These are phyloP conservation scores for Didymella sp. DNA, from an alignment of 2,329 filamentous ascomycete species.

Conservation along the genomic window DNA sequence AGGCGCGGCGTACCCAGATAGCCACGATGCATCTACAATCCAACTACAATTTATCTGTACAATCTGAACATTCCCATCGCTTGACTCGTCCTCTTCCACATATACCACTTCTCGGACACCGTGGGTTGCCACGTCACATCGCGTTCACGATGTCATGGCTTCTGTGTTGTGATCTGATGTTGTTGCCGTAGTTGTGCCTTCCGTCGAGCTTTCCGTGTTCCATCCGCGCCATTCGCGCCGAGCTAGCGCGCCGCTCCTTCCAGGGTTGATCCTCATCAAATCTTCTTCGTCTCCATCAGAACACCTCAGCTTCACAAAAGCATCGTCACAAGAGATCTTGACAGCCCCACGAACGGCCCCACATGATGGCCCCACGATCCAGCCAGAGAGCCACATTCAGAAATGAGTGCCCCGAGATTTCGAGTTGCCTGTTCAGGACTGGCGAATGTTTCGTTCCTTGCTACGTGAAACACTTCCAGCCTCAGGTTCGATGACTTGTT, in stretches of 20 bases:
- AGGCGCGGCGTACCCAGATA: not conserved
- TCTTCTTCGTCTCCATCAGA: not conserved
- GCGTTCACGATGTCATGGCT: not conserved
- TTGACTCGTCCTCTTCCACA: not conserved
- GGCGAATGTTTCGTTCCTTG: slow-evolving; percentile 13
- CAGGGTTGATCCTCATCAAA: not conserved
- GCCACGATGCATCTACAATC: slow-evolving; percentile 1
- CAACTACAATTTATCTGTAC: not conserved
- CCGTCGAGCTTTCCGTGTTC: slow-evolving; percentile 2
- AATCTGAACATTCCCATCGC: not conserved
- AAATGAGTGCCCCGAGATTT: not conserved
- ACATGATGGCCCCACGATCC: not conserved
- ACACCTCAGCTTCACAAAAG: not conserved
- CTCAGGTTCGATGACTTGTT: slow-evolving; percentile 7
- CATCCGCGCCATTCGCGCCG: not conserved
- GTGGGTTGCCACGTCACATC: not conserved
- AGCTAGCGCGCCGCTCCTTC: not conserved
- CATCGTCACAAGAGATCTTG: slow-evolving; percentile 1
- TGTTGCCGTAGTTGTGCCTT: not conserved
- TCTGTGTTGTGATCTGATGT: not conserved
- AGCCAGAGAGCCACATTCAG: slow-evolving; percentile 2
- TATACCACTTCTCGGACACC: not conserved
- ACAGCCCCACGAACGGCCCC: slow-evolving; percentile 4
- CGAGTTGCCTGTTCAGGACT: slow-evolving; percentile 10
- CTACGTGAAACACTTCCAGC: slow-evolving; percentile 15